Evolutionary conservation across 257 asterid species (phyloP).

Genomic region (Scutellaria baicalensis): DNA sequence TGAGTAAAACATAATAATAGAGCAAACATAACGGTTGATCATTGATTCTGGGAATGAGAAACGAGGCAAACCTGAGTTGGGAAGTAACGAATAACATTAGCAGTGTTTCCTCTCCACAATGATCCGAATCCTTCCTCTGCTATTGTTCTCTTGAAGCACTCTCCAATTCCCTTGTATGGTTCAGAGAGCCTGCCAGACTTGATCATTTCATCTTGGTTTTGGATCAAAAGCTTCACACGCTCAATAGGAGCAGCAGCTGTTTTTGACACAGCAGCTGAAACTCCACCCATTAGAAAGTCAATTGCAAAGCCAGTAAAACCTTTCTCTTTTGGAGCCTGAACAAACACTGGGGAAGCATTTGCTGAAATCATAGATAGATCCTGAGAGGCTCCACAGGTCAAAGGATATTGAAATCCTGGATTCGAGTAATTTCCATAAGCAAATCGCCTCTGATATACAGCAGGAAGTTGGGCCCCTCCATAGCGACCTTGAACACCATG

Average conservation of each 20-base stretch:
- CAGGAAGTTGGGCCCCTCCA: constrained; percentile 44
- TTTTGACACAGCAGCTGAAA: constrained; percentile 90
- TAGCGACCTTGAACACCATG: constrained; percentile 50
- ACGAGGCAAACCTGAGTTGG: constrained; percentile 71
- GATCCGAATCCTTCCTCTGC: constrained; percentile 59
- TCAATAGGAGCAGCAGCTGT: constrained; percentile 95
- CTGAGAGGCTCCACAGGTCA: constrained; percentile 39
- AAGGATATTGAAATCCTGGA: constrained; percentile 48
- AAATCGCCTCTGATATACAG: constrained; percentile 43
- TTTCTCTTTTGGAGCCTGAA: constrained; percentile 85
- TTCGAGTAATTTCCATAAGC: constrained; percentile 59
- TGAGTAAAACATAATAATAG: constrained; percentile 10
- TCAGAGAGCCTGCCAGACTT: constrained; percentile 80
- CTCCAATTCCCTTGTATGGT: constrained; percentile 91
- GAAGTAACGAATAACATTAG: constrained; percentile 88
- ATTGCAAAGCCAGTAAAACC: constrained; percentile 65
- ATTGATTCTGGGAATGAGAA: neutral
- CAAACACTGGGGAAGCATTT: constrained; percentile 79
- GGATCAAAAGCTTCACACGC: constrained; percentile 91
- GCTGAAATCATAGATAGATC: constrained; percentile 60
- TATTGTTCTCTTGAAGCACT: constrained; percentile 70
- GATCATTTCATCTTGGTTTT: constrained; percentile 88
- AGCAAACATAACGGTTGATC: neutral
- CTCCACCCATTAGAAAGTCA: constrained; percentile 94
- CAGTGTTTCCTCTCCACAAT: constrained; percentile 94